Conservation (phyloP, 306 rosid species). For the Hippophae gyantsensis region DNA sequence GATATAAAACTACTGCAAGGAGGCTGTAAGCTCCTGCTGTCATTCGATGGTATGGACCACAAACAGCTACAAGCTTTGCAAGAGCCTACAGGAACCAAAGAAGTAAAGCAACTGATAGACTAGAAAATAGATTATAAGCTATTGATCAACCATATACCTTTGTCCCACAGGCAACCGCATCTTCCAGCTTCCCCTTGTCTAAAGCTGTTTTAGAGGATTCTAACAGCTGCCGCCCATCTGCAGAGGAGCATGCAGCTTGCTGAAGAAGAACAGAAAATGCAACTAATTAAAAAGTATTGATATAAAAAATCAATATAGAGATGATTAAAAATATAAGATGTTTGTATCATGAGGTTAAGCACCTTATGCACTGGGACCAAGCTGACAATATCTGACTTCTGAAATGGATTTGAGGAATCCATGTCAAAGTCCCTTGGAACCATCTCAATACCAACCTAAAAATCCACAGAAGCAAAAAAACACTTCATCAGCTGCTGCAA, state of each 20-base stretch:
- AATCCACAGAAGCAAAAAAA: conserved; percentile 7
- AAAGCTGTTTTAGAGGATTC: conserved; percentile 97
- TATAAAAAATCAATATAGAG: conserved; percentile 8
- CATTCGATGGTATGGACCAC: conserved; percentile 98
- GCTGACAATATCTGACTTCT: conserved; percentile 70
- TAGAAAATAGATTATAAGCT: conserved; percentile 9
- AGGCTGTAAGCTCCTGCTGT: conserved; percentile 99
- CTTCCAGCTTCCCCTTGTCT: conserved; percentile 98
- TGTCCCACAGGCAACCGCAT: conserved; percentile 88
- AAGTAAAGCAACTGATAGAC: conserved; percentile 18
- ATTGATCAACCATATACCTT: conserved; percentile 42
- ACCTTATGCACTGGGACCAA: conserved; percentile 96
- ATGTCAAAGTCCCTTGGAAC: conserved; percentile 90
- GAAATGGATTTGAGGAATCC: conserved; percentile 81
- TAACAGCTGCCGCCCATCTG: conserved; percentile 95
- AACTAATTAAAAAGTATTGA: conserved; percentile 19
- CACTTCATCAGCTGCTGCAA: conserved; percentile 9
- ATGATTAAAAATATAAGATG: conserved; percentile 5
- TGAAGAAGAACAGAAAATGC: conserved; percentile 34
- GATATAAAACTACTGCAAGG: conserved; percentile 96
- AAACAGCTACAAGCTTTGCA: conserved; percentile 88
- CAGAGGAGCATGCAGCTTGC: conserved; percentile 99
- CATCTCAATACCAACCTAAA: conserved; percentile 87
- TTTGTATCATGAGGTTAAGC: conserved; percentile 16
- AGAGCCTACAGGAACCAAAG: conserved; percentile 61